Evolutionary conservation across 2,329 filamentous ascomycete species (phyloP).

Genomic region (Microsporum canis): DNA sequence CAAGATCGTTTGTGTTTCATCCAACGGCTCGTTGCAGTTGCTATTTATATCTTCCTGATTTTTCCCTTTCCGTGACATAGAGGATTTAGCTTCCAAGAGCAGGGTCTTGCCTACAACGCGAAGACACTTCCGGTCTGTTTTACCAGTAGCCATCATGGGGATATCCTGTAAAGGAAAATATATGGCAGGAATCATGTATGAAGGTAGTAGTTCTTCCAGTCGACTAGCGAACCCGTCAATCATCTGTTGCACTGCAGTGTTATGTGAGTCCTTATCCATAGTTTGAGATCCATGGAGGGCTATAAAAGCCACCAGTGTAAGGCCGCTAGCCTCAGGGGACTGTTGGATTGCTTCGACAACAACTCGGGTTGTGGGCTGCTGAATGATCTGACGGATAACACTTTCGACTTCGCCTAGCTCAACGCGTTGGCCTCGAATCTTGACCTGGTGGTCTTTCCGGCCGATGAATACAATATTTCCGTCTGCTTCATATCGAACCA

Average conservation of each 20-base stretch:
- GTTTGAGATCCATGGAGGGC: background rate
- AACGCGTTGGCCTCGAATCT: slow-evolving; percentile 69
- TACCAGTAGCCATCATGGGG: slow-evolving; percentile 2
- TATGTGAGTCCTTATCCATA: background rate
- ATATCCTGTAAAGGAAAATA: background rate
- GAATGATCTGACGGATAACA: slow-evolving; percentile 7
- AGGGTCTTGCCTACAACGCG: background rate
- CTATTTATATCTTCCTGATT: background rate
- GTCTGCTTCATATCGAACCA: slow-evolving; percentile 17
- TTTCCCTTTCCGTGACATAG: background rate
- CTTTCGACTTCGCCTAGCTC: slow-evolving; percentile 80
- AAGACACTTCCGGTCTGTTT: slow-evolving; percentile 7
- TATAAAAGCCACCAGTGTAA: slow-evolving; percentile 34
- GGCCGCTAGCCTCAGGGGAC: no score
- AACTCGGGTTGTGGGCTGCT: background rate
- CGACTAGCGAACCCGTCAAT: background rate
- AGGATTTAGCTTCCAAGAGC: background rate
- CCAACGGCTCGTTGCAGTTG: background rate
- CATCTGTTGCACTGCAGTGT: background rate
- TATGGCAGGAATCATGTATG: slow-evolving; percentile 6
- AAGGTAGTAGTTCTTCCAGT: background rate
- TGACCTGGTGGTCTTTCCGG: slow-evolving; percentile 50
- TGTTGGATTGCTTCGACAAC: background rate
- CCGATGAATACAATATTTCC: slow-evolving; percentile 15
- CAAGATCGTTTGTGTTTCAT: background rate